Evolutionary conservation across 495 filamentous ascomycete species (phyloP).

Genomic region (Xylaria telfairii): DNA sequence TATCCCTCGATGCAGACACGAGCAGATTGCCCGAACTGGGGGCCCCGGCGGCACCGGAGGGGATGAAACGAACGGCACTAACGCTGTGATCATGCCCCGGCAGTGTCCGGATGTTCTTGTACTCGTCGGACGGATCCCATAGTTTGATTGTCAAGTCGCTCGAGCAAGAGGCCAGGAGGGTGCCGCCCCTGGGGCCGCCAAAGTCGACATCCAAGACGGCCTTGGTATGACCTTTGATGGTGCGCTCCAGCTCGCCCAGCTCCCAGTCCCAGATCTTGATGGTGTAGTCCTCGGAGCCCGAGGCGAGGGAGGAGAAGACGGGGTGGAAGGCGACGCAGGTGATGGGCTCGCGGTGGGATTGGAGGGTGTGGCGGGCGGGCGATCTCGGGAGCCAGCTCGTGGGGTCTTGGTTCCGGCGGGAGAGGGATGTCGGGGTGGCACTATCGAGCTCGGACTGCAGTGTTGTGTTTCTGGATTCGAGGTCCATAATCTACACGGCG

Average conservation of each 20-base stretch:
- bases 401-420: constrained; percentile 81
- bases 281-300: constrained; percentile 84
- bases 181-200: constrained; percentile 84
- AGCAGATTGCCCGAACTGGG: constrained; percentile 75
- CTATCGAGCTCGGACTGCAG: constrained; percentile 85
- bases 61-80: constrained; percentile 86
- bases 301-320: constrained; percentile 87
- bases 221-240: constrained; percentile 92
- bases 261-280: constrained; percentile 99
- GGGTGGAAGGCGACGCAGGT: constrained; percentile 96
- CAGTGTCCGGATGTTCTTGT: constrained; percentile 93
- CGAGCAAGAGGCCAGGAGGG: constrained; percentile 87
- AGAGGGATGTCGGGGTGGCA: constrained; percentile 82
- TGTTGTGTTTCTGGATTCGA: constrained; percentile 72
- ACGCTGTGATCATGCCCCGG: constrained; percentile 93
- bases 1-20: constrained; percentile 81
- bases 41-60: constrained; percentile 72
- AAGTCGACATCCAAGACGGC: constrained; percentile 89
- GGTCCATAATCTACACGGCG: constrained; percentile 82
- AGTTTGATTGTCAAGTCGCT: constrained; percentile 93
- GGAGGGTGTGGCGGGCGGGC: constrained; percentile 79
- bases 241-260: constrained; percentile 87
- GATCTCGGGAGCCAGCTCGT: constrained; percentile 83
- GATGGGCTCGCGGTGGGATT: constrained; percentile 82
- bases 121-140: constrained; percentile 93